Conservation (phyloP, 2,329 filamentous ascomycete genomes). For the Verticillium tricorpus region DNA sequence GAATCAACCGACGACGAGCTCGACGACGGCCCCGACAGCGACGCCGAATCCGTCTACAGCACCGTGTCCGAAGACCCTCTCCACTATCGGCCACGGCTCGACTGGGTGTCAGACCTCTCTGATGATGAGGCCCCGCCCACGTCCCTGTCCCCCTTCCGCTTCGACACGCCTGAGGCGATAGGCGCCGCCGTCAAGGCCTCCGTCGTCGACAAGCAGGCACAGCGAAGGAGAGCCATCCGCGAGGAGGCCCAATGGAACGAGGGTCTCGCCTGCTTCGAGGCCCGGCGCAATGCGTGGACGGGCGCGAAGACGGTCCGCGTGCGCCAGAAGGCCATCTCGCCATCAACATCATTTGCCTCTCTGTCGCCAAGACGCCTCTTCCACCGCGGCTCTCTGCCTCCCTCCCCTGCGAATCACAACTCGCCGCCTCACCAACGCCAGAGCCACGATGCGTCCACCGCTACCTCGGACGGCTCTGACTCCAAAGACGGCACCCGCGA, state of each 20-base stretch:
- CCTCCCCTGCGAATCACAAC: conserved; percentile 16
- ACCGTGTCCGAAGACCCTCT: conserved; percentile 49
- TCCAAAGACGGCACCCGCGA: conserved; percentile 30
- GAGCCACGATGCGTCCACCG: conserved; percentile 26
- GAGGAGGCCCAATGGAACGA: conserved; percentile 74
- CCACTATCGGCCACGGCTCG: conserved; percentile 46
- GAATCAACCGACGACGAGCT: conserved; percentile 27
- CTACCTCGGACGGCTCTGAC: conserved; percentile 39
- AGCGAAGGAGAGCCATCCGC: conserved; percentile 51
- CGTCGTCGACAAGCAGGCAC: conserved; percentile 46
- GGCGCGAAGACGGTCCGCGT: conserved; percentile 61
- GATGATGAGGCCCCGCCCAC: conserved; percentile 37
- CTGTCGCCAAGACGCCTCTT: conserved; percentile 46
- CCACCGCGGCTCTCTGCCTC: conserved; percentile 41
- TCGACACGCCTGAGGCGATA: conserved; percentile 44
- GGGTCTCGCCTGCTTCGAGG: conserved; percentile 74
- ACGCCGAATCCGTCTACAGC: conserved; percentile 50
- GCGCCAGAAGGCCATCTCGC: conserved; percentile 38
- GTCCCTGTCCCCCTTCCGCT: conserved; percentile 43
- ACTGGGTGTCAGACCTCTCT: conserved; percentile 56
- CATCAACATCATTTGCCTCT: conserved; percentile 36
- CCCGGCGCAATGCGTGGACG: conserved; percentile 79
- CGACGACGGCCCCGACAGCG: conserved; percentile 37
- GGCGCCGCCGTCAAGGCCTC: conserved; percentile 35
- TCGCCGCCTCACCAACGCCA: conserved; percentile 13